Percentiles rank a stretch among this genome's conserved stretches.
Evolutionary conservation across 2,329 filamentous ascomycete genomes (phyloP).

Genomic region (Purpureocillium takamizusanense): DNA sequence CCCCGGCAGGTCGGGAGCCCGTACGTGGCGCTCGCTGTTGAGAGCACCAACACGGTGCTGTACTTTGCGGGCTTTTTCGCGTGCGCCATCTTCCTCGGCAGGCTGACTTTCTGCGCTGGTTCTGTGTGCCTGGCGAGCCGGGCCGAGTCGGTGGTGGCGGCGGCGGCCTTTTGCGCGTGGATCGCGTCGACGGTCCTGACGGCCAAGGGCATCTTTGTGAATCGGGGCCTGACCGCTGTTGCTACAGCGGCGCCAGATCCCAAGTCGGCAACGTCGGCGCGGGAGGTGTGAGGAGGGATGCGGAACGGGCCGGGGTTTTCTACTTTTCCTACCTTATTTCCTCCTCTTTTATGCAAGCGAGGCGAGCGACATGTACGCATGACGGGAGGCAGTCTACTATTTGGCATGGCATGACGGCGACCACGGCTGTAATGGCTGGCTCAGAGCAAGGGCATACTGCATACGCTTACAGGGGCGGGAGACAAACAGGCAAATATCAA

Average conservation of each 20-base stretch:
- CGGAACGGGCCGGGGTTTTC: too few relatives aligned
- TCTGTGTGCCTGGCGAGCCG: constrained; percentile 46
- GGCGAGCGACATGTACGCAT: neutral
- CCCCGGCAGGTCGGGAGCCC: too few relatives aligned
- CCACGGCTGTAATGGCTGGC: too few relatives aligned
- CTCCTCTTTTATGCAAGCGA: too few relatives aligned
- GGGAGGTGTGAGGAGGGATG: constrained; percentile 23
- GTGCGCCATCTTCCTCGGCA: constrained; percentile 46
- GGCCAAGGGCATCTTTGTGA: constrained; percentile 37
- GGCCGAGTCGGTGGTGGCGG: constrained; percentile 44
- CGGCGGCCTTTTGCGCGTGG: constrained; percentile 46
- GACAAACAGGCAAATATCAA: too few relatives aligned
- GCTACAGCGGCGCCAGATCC: constrained; percentile 17
- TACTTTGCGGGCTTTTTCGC: constrained; percentile 53
- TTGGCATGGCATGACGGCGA: too few relatives aligned
- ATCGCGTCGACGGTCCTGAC: constrained; percentile 35
- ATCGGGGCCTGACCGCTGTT: too few relatives aligned
- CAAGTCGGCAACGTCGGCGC: constrained; percentile 27
- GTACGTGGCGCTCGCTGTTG: constrained; percentile 37
- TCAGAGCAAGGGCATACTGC: too few relatives aligned
- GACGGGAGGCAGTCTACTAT: too few relatives aligned
- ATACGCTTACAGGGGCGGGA: too few relatives aligned
- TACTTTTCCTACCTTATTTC: too few relatives aligned
- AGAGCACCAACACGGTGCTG: constrained; percentile 43
- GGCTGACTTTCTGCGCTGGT: constrained; percentile 47